These are phyloP conservation scores for Sordariomycetes sp. DNA, from an alignment of 2,329 filamentous ascomycete species.

Conservation along the genomic window DNA sequence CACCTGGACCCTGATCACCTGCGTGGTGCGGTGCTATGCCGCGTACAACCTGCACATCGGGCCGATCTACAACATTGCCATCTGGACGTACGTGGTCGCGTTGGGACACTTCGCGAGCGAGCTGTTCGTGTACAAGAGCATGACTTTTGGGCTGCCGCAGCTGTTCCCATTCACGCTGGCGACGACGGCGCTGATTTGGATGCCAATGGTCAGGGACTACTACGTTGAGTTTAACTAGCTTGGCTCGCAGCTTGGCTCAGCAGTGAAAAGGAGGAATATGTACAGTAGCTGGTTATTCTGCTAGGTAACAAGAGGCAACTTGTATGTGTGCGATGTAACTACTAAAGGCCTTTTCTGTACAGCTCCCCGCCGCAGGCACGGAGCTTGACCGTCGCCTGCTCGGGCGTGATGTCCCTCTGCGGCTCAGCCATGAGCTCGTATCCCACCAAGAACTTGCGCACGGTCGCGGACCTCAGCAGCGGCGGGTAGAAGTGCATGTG, in stretches of 20 bases:
- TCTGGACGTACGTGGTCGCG: conserved; percentile 76
- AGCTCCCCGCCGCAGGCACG: conserved; percentile 70
- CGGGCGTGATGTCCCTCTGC: conserved; percentile 95
- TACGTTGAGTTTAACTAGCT: conserved; percentile 43
- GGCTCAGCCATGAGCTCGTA: conserved; percentile 96
- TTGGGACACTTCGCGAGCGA: conserved; percentile 72
- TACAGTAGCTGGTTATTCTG: no score
- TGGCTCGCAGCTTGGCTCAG: neutral
- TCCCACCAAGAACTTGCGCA: conserved; percentile 92
- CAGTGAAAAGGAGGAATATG: neutral
- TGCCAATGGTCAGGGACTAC: conserved; percentile 56
- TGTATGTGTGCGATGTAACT: neutral
- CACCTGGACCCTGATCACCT: conserved; percentile 76
- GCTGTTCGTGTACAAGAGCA: conserved; percentile 69
- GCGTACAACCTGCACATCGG: conserved; percentile 71
- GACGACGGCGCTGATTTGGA: conserved; percentile 46
- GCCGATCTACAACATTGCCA: conserved; percentile 67
- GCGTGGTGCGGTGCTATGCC: conserved; percentile 71
- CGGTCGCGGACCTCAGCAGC: conserved; percentile 81
- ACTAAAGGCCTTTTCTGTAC: conserved; percentile 34
- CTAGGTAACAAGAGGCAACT: no score
- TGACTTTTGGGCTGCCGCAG: conserved; percentile 51
- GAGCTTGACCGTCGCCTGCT: conserved; percentile 78
- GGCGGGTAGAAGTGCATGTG: conserved; percentile 98
- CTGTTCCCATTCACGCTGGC: conserved; percentile 45